Percentiles rank a stretch among this genome's conserved stretches.
These are phyloP conservation scores for Saitozyma sp. DNA, from an alignment of 768 basidiomycete genomes.

Conservation along the genomic window DNA sequence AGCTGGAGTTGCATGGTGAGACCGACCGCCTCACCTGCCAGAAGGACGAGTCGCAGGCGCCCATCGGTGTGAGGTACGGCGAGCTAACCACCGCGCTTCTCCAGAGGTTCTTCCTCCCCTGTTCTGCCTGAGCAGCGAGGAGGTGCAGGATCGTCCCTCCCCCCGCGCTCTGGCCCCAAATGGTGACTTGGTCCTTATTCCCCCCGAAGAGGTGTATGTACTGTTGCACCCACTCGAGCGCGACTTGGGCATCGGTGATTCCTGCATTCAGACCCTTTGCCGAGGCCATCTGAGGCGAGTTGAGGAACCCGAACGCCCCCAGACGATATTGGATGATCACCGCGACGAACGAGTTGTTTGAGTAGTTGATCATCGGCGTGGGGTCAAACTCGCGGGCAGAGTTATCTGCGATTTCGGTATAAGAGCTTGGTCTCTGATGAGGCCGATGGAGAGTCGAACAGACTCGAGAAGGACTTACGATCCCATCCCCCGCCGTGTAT, in stretches of 20 bases:
- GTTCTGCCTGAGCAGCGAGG: slow-evolving; percentile 9
- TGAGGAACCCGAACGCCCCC: slow-evolving; percentile 16
- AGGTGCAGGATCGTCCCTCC: slow-evolving; percentile 55
- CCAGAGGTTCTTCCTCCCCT: neutral
- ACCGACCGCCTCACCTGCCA: too few species aligned
- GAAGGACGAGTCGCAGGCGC: too few species aligned
- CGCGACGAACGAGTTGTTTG: slow-evolving; percentile 3
- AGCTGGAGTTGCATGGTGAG: too few species aligned
- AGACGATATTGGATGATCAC: slow-evolving; percentile 21
- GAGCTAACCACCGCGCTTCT: too few species aligned
- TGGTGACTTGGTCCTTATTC: slow-evolving; percentile 58
- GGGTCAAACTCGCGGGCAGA: slow-evolving; percentile 18
- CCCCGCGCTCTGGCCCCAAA: slow-evolving; percentile 61
- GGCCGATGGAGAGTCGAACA: too few species aligned
- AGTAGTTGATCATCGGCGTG: slow-evolving; percentile 5
- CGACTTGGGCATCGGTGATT: slow-evolving; percentile 61
- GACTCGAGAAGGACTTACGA: slow-evolving; percentile 1
- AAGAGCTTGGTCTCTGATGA: too few species aligned
- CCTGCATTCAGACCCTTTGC: slow-evolving; percentile 46
- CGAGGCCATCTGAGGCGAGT: neutral
- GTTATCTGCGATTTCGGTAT: slow-evolving; percentile 4
- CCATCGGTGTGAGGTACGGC: too few species aligned
- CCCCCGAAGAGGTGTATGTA: slow-evolving; percentile 66
- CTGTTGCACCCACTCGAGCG: slow-evolving; percentile 62
- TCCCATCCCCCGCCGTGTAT: slow-evolving; percentile 20